Conservation (phyloP, 805 yeast species). For the Priceomyces melissophilus region DNA sequence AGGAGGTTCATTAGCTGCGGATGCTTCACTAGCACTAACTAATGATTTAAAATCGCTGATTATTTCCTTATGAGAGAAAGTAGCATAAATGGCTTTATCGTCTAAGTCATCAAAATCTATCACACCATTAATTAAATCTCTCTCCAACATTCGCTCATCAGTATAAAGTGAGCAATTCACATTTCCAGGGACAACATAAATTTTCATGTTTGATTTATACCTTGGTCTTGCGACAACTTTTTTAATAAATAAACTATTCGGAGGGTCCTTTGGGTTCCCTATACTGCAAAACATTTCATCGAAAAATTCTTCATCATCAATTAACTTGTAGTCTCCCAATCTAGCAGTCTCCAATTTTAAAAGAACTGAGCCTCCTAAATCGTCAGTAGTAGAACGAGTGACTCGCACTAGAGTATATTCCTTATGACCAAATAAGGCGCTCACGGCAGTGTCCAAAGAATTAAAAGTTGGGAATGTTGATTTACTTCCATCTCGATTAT, state of each 20-base stretch:
- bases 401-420: conserved; percentile 48
- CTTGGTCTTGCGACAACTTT: conserved; percentile 60
- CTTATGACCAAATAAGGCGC: conserved; percentile 36
- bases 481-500: not conserved
- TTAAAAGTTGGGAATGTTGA: conserved; percentile 28
- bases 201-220: conserved; percentile 60
- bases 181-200: conserved; percentile 49
- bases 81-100: conserved; percentile 14
- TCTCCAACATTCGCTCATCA: conserved; percentile 46
- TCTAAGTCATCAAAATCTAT: conserved; percentile 30
- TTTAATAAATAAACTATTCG: conserved; percentile 50
- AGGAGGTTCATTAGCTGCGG: not conserved
- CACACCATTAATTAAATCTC: conserved; percentile 51
- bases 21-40: conserved; percentile 1
- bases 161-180: conserved; percentile 40
- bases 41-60: conserved; percentile 9
- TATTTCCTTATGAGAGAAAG: conserved; percentile 15
- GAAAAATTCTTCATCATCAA: conserved; percentile 46
- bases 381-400: conserved; percentile 53
- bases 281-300: conserved; percentile 37
- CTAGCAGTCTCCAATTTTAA: conserved; percentile 53
- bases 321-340: conserved; percentile 48
- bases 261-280: conserved; percentile 41
- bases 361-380: conserved; percentile 48
- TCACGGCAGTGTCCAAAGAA: conserved; percentile 46